Evolutionary conservation across 192 early-diverging fungal species (phyloP), one percentile per base, ranked within the genome.

Genomic region (Podila clonocystis): DNA sequence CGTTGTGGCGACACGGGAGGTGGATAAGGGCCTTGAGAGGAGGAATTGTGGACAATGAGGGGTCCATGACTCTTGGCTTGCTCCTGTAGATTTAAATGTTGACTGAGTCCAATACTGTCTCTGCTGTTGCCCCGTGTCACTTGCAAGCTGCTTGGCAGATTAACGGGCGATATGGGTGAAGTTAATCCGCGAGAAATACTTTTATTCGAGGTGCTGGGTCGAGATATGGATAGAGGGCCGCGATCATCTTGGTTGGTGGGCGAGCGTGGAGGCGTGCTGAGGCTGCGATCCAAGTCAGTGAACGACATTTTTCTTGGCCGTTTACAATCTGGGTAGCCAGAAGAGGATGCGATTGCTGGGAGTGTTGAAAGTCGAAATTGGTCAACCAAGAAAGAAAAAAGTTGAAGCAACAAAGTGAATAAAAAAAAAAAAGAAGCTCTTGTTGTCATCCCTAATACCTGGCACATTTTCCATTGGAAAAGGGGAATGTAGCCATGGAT

Each of bases 181-280:
- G 34, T 48, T 7, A 28, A 12, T n/a, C 8, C 29, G 4, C 11
- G 49, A 57, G 55, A 5, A 5, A 45, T 60, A 20, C 26, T 70
- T 20, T 30, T 41, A 50, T 30, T n/a, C 28, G 66, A 22, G 3
- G 45, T 50, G 19, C 20, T 38, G 28, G 49, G 34, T 33, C 19
- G 45, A 50, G 7, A 15, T 65, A 36, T n/a, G 4, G 29, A 48
- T 5, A 49, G 26, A 24, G 45, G 59, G 6, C 28, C 45, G 62
- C 67, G 49, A 60, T 33, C 22, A 22, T 11, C 28, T 2, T 28
- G 58, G n/a, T 63, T 7, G 29, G 49, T 48, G 8, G 75, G 70
- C 2, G 75, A 79, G 29, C 66, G 26, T 29, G 75, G 75, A 24
- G 75, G 75, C 15, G 69, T 72, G 41, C 65, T 58, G 13, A 79